These are phyloP conservation scores for Amphicarpaea edgeworthii DNA, from an alignment of 306 rosid genomes.

Conservation along the genomic window DNA sequence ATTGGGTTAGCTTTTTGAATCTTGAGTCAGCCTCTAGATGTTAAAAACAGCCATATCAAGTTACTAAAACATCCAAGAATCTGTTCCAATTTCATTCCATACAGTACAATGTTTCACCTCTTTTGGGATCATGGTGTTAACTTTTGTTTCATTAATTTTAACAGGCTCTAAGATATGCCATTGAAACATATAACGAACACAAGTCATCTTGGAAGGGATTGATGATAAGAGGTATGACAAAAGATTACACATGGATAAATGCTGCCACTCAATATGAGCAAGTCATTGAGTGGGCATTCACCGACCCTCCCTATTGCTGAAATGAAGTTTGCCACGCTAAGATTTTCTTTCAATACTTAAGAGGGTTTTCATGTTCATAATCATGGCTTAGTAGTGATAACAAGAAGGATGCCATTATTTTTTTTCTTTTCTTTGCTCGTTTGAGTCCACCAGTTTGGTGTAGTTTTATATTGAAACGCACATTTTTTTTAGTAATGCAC, in stretches of 20 bases:
- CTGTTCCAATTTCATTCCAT: too few species aligned
- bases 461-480: constrained; percentile 28
- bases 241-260: constrained; percentile 77
- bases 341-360: constrained; percentile 11
- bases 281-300: constrained; percentile 72
- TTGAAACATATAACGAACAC: constrained; percentile 62
- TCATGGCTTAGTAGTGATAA: neutral
- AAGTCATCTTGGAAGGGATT: constrained; percentile 84
- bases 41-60: neutral
- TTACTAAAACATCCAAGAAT: too few species aligned
- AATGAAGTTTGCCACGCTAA: constrained; percentile 7
- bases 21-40: neutral
- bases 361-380: constrained; percentile 15
- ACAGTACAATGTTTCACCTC: neutral
- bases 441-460: constrained; percentile 8
- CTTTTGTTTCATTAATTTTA: constrained; percentile 18
- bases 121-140: neutral
- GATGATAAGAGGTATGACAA: constrained; percentile 77
- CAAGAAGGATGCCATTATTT: neutral
- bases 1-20: neutral
- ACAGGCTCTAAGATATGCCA: constrained; percentile 73
- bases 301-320: constrained; percentile 71
- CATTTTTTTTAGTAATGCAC: constrained; percentile 21
- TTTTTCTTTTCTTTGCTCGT: neutral
- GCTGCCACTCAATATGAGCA: constrained; percentile 83